Evolutionary conservation across 1,139 yeast species (phyloP).

Genomic region (Geotrichum australiense): DNA sequence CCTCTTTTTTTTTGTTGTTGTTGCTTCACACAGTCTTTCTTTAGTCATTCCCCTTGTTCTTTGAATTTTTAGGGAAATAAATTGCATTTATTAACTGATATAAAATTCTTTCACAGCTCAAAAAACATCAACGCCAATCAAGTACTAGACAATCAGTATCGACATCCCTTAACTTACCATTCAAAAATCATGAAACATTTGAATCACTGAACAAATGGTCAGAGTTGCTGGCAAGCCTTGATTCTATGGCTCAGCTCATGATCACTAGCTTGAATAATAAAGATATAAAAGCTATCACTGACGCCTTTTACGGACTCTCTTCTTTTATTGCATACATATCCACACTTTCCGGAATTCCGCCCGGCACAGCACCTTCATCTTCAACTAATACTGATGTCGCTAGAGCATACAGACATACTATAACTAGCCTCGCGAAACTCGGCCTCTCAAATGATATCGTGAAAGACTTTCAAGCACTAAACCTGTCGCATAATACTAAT

Average conservation of each 20-base stretch:
- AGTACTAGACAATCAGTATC: slow-evolving; percentile 10
- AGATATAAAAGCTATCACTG: slow-evolving; percentile 19
- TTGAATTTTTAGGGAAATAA: neutral
- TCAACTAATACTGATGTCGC: slow-evolving; percentile 24
- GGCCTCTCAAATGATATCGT: slow-evolving; percentile 23
- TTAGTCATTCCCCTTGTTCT: neutral
- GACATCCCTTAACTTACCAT: slow-evolving; percentile 16
- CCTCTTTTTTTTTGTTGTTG: slow-evolving; percentile 3
- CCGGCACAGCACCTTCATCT: slow-evolving; percentile 26
- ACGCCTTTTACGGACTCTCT: slow-evolving; percentile 22
- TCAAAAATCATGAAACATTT: slow-evolving; percentile 12
- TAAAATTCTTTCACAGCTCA: slow-evolving; percentile 6
- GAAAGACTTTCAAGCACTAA: slow-evolving; percentile 12
- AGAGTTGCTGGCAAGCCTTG: slow-evolving; percentile 18
- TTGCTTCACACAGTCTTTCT: neutral
- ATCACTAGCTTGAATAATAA: slow-evolving; percentile 16
- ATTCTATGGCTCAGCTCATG: slow-evolving; percentile 15
- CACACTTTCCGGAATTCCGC: slow-evolving; percentile 28
- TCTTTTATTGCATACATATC: slow-evolving; percentile 25
- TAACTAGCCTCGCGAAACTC: slow-evolving; percentile 24
- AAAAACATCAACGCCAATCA: slow-evolving; percentile 11
- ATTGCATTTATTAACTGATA: slow-evolving; percentile 5
- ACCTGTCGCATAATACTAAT: neutral
- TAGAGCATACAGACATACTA: slow-evolving; percentile 24
- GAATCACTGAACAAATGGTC: slow-evolving; percentile 20